These are phyloP conservation scores for Scheffersomyces cryptocercus DNA, from an alignment of 1,139 yeast species.

Conservation along the genomic window DNA sequence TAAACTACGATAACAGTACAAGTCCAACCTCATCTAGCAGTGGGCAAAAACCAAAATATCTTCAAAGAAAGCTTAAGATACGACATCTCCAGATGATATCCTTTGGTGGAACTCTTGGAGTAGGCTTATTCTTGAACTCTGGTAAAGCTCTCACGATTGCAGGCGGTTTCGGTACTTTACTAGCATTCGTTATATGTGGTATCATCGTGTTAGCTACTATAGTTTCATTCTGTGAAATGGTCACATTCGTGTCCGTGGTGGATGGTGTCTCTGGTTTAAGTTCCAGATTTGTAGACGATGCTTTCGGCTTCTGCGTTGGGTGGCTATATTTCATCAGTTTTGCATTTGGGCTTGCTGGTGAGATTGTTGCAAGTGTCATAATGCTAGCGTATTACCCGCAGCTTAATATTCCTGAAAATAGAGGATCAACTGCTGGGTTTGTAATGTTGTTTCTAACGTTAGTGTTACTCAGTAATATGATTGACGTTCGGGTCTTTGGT, in stretches of 20 bases:
- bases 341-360: conserved; percentile 74
- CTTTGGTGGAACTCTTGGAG: conserved; percentile 81
- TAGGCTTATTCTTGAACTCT: conserved; percentile 74
- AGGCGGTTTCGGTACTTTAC: conserved; percentile 79
- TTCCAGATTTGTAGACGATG: conserved; percentile 79
- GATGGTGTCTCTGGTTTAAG: conserved; percentile 79
- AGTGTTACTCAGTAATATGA: conserved; percentile 53
- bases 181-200: conserved; percentile 72
- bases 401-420: conserved; percentile 47
- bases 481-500: conserved; percentile 73
- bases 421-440: conserved; percentile 62
- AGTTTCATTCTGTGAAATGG: conserved; percentile 83
- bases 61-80: conserved; percentile 60
- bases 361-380: conserved; percentile 76
- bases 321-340: conserved; percentile 77
- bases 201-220: conserved; percentile 67
- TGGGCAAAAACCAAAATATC: conserved; percentile 8
- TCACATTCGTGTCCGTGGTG: conserved; percentile 76
- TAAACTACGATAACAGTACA: conserved; percentile 1
- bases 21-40: conserved; percentile 4
- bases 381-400: conserved; percentile 66
- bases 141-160: conserved; percentile 77
- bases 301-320: conserved; percentile 83
- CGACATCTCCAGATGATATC: conserved; percentile 82
- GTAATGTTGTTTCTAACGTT: conserved; percentile 57